These are phyloP conservation scores for Pseudozyma flocculosa DNA, from an alignment of 1,284 basidiomycete genomes.

Conservation along the genomic window DNA sequence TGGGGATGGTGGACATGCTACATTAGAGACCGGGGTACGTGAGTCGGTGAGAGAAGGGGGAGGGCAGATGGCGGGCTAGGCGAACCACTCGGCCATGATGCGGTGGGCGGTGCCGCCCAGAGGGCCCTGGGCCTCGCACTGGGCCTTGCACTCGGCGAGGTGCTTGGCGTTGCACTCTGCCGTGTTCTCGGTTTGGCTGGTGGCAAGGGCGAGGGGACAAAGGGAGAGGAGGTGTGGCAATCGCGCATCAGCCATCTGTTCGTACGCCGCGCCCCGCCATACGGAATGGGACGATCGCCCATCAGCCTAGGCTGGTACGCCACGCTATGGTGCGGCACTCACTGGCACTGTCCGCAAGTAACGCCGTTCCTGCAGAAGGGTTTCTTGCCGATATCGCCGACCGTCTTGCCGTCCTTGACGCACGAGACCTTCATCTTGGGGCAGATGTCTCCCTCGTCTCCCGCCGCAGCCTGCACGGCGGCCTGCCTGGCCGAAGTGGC, in stretches of 20 bases:
- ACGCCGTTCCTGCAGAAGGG: slow-evolving; percentile 31
- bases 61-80: background rate
- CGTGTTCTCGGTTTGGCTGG: slow-evolving; percentile 28
- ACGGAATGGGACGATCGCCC: too few species aligned
- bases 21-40: too few species aligned
- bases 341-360: slow-evolving; percentile 26
- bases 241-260: too few species aligned
- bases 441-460: slow-evolving; percentile 29
- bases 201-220: too few species aligned
- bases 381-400: slow-evolving; percentile 40
- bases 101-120: slow-evolving; percentile 20
- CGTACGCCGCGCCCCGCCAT: too few species aligned
- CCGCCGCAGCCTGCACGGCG: too few species aligned
- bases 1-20: too few species aligned
- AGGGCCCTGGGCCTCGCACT: slow-evolving; percentile 39
- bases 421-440: slow-evolving; percentile 24
- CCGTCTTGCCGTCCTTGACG: slow-evolving; percentile 27
- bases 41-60: background rate
- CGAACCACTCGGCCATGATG: slow-evolving; percentile 24
- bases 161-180: slow-evolving; percentile 37
- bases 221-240: too few species aligned
- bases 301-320: too few species aligned
- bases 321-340: too few species aligned
- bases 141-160: slow-evolving; percentile 23
- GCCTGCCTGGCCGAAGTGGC: too few species aligned